Evolutionary conservation across 2,329 filamentous ascomycete species (phyloP), one percentile per base, ranked within the genome.

Genomic region (Huntiella omanensis): DNA sequence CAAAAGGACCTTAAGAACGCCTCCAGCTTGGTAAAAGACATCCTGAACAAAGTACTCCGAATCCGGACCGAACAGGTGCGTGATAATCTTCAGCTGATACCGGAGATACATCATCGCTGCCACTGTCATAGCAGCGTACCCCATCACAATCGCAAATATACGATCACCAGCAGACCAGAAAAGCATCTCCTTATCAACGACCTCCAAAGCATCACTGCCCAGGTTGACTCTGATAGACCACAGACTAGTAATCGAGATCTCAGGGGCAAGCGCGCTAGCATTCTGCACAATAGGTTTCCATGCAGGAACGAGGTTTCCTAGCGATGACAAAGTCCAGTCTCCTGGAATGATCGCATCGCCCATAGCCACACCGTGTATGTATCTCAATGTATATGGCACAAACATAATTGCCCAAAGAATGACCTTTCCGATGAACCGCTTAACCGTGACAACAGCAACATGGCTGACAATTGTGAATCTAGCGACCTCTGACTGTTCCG

Each of bases 1-100:
- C 50, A 96, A 66, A 43, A 98, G 93, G 16, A 98, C 91, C 61
- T 98, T 98, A 69, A 95, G 77, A 7, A 98, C 88, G 11, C 92
- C 91, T 37, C 91, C 92, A 41, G 91, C 91, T 67, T 98, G 92
- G 52, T 86, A 80, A 16, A 98, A 69, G 1, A 79, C 71, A 52
- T 96, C 88, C 17, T 88, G 80, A 37, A 95, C 61, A 5, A 78
- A 72, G 17, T 80, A 81, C 59, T 96, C 87, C 69, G 71, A 74
- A 32, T 75, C 72, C 49, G 74, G 71, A 43, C 71, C 66, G 1
- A 70, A 61, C 4, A 43, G 13, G n/a, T 17, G 22, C 5, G 40
- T 8, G 47, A 66, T 66, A 3, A 67, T 63, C 1, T 64, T 64
- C 2, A 79, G 77, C 16, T 37, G 39, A 49, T 80, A 70, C 48